Percentiles rank a stretch among this genome's conserved stretches.
Evolutionary conservation across 148 eudicot species (phyloP).

Genomic region (Beta vulgaris): DNA sequence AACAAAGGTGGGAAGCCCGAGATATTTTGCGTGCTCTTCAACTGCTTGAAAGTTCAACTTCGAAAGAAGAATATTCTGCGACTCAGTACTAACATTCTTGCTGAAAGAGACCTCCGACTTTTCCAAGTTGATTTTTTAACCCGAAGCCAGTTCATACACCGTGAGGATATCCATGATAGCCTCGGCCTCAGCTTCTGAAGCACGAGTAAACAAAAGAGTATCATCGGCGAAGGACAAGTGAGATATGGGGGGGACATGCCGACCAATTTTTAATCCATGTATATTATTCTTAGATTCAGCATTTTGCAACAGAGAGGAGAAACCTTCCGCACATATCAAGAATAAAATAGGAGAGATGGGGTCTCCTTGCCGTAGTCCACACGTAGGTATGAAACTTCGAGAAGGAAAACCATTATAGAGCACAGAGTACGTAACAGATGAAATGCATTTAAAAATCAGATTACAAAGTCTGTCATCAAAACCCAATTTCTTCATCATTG

Average conservation of each 20-base stretch:
- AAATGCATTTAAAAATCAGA: not conserved
- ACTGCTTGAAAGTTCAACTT: not conserved
- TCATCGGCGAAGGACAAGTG: conserved; percentile 1
- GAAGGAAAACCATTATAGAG: not conserved
- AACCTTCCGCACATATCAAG: not conserved
- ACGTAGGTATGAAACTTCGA: not conserved
- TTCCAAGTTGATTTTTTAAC: not conserved
- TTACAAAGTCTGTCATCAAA: not conserved
- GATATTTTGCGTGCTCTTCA: not conserved
- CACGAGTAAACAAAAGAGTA: not conserved
- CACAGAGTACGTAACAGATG: not conserved
- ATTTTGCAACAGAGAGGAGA: not conserved
- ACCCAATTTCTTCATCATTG: not conserved
- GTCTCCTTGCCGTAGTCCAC: not conserved
- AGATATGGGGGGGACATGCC: not conserved
- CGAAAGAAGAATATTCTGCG: not conserved
- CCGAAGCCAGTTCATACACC: not conserved
- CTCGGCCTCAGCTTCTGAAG: not conserved
- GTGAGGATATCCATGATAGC: not conserved
- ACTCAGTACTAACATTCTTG: too few relatives aligned
- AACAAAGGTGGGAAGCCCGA: not conserved
- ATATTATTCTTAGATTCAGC: not conserved
- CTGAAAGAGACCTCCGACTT: not conserved
- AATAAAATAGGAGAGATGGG: not conserved
- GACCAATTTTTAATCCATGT: not conserved